Evolutionary conservation across 106 monocot genomes (phyloP).

Genomic region (Xerophyta viscosa): DNA sequence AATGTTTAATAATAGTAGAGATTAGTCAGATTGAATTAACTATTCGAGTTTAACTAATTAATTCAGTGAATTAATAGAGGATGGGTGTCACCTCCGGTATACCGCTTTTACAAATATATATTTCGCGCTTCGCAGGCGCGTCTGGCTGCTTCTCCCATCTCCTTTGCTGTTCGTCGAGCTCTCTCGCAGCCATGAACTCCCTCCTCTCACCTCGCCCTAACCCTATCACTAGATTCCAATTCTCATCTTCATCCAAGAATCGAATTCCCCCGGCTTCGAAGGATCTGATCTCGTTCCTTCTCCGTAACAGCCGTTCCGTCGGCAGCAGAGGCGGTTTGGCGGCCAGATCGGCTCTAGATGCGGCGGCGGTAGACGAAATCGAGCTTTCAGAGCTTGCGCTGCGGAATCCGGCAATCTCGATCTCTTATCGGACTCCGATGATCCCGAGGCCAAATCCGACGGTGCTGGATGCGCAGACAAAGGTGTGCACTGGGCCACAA

Average conservation of each 20-base stretch:
- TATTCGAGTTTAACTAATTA: too few species aligned
- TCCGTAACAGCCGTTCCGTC: conserved; percentile 2
- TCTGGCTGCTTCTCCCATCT: too few species aligned
- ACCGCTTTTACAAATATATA: too few species aligned
- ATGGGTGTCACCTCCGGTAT: too few species aligned
- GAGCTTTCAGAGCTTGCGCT: conserved; percentile 14
- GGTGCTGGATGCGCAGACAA: conserved; percentile 82
- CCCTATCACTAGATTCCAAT: conserved; percentile 9
- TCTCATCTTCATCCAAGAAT: background rate
- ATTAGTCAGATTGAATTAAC: too few species aligned
- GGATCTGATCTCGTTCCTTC: conserved; percentile 5
- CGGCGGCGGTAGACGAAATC: conserved; percentile 18
- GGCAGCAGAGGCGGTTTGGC: background rate
- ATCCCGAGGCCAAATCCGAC: conserved; percentile 62
- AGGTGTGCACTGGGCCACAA: conserved; percentile 89
- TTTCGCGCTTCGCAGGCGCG: too few species aligned
- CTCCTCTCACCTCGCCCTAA: conserved; percentile 16
- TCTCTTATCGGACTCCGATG: conserved; percentile 45
- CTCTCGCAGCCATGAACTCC: conserved; percentile 20
- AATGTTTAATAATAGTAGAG: too few species aligned
- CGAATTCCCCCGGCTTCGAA: conserved; percentile 1
- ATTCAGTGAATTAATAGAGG: too few species aligned
- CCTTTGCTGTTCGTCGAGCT: too few species aligned
- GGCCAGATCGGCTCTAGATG: conserved; percentile 10
- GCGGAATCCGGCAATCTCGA: conserved; percentile 56